Evolutionary conservation across 768 basidiomycete genomes (phyloP), one percentile per base, ranked within the genome.

Genomic region (Mycena chlorophos): DNA sequence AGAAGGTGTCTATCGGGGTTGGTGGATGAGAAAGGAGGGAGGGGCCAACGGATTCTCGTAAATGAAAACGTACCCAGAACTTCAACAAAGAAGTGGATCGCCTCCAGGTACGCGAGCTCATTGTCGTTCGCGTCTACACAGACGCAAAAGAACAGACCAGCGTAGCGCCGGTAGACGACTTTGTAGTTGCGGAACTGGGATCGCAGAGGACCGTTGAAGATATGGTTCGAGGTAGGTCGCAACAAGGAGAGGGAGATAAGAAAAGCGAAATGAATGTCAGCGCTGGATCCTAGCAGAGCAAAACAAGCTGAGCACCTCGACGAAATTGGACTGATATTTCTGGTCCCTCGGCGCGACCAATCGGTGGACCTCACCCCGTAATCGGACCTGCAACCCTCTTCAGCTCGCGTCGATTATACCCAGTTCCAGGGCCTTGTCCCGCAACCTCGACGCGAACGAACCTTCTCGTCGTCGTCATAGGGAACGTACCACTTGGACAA

Each of bases 121-220:
- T 98, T 98, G 74, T 99, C 97, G 66, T 98, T 97, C 22, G 94
- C 92, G 63, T 98, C 97, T 12, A 98, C 94, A 61, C 97, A 98
- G 26, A 96, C 80, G 65, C 94, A 97, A 73, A 99, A 99, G 81
- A 97, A 99, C 22, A 99, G 83, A 5, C 96, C 96, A 46, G 96
- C 95, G 65, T 98, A 98, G 51, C 97, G 85, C 56, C 97, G 82
- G 72, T 99, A 99, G 25, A 98, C 90, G 66, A 99, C 83, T 76
- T 99, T 98, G 79, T 97, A 91, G 68, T 94, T 98, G 62, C 92
- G 89, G 75, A 98, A 98, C 96, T 98, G 65, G 3, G 29, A 47
- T n/a, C 27, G 20, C 26, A 20, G 6, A 8, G 40, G 22, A 20
- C 8, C 40, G 20, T 42, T 14, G 22, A 20, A 12, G 14, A 42